Conservation (phyloP, 2,329 filamentous ascomycete genomes). For the Colletotrichum simmondsii region DNA sequence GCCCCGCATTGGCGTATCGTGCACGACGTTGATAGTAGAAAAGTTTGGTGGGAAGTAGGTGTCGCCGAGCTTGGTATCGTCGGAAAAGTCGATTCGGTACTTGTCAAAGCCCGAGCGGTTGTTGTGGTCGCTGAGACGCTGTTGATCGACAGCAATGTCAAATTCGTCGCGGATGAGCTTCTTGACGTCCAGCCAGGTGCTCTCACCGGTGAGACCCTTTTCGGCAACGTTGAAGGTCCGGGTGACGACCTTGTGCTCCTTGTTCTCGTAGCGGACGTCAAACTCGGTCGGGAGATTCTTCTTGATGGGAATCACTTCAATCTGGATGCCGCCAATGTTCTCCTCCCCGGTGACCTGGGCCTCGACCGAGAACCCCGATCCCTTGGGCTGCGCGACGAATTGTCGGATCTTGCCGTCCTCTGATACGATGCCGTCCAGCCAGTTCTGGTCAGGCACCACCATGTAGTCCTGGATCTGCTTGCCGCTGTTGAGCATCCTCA, state of each 20-base stretch:
- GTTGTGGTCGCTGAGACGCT: neutral
- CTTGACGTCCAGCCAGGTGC: conserved; percentile 35
- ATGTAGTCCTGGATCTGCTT: conserved; percentile 44
- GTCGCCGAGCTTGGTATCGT: conserved; percentile 26
- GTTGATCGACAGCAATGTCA: conserved; percentile 18
- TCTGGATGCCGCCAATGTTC: conserved; percentile 51
- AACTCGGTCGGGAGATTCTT: conserved; percentile 24
- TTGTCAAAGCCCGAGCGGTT: neutral
- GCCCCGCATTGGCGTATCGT: neutral
- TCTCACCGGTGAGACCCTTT: conserved; percentile 16
- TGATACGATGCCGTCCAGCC: conserved; percentile 53
- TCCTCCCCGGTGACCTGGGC: conserved; percentile 56
- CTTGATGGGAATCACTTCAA: conserved; percentile 49
- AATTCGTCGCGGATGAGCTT: conserved; percentile 26
- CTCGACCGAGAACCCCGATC: conserved; percentile 55
- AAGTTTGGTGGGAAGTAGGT: conserved; percentile 33
- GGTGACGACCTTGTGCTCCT: conserved; percentile 20
- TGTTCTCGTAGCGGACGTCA: conserved; percentile 33
- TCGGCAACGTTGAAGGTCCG: conserved; percentile 31
- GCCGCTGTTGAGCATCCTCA: conserved; percentile 16
- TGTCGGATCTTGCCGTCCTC: conserved; percentile 52
- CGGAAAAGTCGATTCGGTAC: neutral
- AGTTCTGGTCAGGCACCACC: conserved; percentile 48
- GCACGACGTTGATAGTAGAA: conserved; percentile 14
- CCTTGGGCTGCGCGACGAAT: conserved; percentile 58